Conservation (phyloP, 768 basidiomycete species). For the Clitopilus passeckerianus region DNA sequence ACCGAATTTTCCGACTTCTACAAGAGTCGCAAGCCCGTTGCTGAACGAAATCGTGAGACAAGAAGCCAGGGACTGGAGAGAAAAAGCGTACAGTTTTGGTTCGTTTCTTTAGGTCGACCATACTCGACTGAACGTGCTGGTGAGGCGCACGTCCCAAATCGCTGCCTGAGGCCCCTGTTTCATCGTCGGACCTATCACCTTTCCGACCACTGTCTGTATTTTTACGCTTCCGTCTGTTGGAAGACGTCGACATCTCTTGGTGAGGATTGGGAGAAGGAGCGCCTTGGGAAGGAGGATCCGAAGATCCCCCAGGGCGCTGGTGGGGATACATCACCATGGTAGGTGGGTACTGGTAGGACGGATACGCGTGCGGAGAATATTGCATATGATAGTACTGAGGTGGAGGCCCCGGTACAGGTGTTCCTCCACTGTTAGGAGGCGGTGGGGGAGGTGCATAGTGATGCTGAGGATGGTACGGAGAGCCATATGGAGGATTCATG, state of each 20-base stretch:
- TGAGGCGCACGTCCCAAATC: conserved; percentile 29
- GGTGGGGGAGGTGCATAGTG: conserved; percentile 22
- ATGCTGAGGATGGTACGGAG: conserved; percentile 32
- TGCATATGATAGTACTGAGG: conserved; percentile 58
- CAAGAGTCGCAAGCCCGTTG: conserved; percentile 89
- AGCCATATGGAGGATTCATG: conserved; percentile 71
- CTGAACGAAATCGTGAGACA: conserved; percentile 11
- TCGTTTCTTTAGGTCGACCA: conserved; percentile 73
- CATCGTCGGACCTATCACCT: conserved; percentile 50
- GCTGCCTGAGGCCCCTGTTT: conserved; percentile 44
- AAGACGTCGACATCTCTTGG: conserved; percentile 27
- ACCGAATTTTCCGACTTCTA: conserved; percentile 88
- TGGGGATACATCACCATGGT: conserved; percentile 70
- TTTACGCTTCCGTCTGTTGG: conserved; percentile 64
- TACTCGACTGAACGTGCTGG: conserved; percentile 18
- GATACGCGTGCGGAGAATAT: conserved; percentile 48
- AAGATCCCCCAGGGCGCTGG: conserved; percentile 29
- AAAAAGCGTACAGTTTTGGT: conserved; percentile 68
- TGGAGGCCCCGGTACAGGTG: conserved; percentile 28
- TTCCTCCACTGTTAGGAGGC: conserved; percentile 23
- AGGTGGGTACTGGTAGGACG: conserved; percentile 63
- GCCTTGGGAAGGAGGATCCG: conserved; percentile 26
- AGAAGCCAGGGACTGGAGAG: conserved; percentile 8
- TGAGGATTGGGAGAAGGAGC: conserved; percentile 25
- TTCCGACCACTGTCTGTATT: conserved; percentile 29